Base-by-base conservation (phyloP, 2,329 filamentous ascomycete genomes). In the Orbilia oligospora region DNA sequence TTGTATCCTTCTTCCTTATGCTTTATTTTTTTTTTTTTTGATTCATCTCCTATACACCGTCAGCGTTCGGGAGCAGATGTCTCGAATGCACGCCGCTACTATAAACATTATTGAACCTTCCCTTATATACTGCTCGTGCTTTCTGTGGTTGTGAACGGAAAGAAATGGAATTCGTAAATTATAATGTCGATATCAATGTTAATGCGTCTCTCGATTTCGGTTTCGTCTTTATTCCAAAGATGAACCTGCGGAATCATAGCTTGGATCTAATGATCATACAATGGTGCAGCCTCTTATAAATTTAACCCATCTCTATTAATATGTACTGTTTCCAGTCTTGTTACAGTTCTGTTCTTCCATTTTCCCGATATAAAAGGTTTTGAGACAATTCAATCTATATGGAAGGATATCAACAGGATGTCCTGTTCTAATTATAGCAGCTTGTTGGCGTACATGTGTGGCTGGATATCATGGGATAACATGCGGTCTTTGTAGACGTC, bases 381-480 rank as follows among this genome's bases (percentile, higher is more conserved):
- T 5, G 18, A 49, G 46, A n/a, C 46, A 22, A 22, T 49, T 49
- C 46, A 6, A 49, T 49, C 20, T 1, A 12, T 20, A 22, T 3
- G 9, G 20, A 49, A 30, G 9, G 20, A 49, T 22, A 2, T 8
- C 6, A 12, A 8, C 18, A 49, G 46, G 18, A 12, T 12, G 20
- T 56, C 3, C 3, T 6, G 51, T 58, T 58, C 55, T 58, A 58
- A 58, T 58, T 22, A 58, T 58, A 58, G 55, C 33, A 53, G 3
- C 8, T n/a, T 53, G 51, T 20, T 48, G 46, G 12, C 20, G 51
- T 36, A 36, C 33, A 12, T 36, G 33, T 36, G 33, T 36, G 33
- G 5, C 8, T 8, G 10, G 3, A 36, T 36, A 33, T 53, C 20
- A 30, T 22, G 33, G 55, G 55, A 58, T 22, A 58, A 58, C 30